Evolutionary conservation across 2,329 filamentous ascomycete species (phyloP).

Genomic region (Calonectria pseudoturangicola): DNA sequence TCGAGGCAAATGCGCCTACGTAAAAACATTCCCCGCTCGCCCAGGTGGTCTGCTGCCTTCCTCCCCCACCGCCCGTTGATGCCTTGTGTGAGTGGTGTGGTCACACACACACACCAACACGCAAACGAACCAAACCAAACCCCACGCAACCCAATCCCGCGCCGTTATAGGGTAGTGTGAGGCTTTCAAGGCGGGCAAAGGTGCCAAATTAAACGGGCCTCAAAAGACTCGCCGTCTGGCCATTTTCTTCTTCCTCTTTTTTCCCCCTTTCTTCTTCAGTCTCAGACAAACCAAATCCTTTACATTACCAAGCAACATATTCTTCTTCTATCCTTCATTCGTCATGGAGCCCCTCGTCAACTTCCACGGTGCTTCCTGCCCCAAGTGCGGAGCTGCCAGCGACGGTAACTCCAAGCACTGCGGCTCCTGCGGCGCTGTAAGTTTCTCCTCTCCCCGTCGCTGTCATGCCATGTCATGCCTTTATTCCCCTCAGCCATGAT

Average conservation of each 20-base stretch:
- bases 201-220: not conserved
- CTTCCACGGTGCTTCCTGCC: slow-evolving; percentile 66
- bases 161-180: not conserved
- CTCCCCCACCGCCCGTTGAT: not conserved
- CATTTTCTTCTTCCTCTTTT: slow-evolving; percentile 1
- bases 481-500: not conserved
- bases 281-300: slow-evolving; percentile 32
- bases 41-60: slow-evolving; percentile 6
- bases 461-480: not conserved
- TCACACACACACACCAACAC: not conserved
- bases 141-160: not conserved
- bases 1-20: slow-evolving; percentile 27
- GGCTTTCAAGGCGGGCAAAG: not conserved
- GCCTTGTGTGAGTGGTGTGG: slow-evolving; percentile 2
- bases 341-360: slow-evolving; percentile 61
- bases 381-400: slow-evolving; percentile 73
- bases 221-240: not conserved
- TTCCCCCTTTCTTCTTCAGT: slow-evolving; percentile 9
- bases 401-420: slow-evolving; percentile 71
- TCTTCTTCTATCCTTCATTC: not conserved
- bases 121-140: not conserved
- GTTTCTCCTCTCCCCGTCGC: slow-evolving; percentile 46
- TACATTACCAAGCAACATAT: slow-evolving; percentile 5
- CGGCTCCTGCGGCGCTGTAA: slow-evolving; percentile 74
- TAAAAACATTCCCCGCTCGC: slow-evolving; percentile 32